Conservation (phyloP, 2,329 filamentous ascomycete genomes). For the Aspergillus brunneoviolaceus region DNA sequence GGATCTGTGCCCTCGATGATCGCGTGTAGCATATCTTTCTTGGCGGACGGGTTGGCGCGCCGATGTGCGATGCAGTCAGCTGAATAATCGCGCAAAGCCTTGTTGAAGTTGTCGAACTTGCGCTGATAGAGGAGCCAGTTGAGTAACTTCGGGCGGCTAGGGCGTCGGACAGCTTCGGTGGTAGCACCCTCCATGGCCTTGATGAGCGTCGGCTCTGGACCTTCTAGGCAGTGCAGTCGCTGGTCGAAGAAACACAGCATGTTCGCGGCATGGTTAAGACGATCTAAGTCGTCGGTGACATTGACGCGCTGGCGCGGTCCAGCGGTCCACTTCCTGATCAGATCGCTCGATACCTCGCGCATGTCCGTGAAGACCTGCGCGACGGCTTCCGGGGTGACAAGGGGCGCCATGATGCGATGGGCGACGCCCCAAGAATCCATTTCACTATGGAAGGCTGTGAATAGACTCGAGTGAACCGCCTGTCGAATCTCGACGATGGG, state of each 20-base stretch:
- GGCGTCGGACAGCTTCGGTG: constrained; percentile 56
- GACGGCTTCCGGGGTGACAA: constrained; percentile 45
- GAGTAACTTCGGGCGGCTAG: constrained; percentile 52
- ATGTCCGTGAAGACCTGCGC: constrained; percentile 49
- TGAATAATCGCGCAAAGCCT: constrained; percentile 56
- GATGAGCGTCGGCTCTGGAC: constrained; percentile 51
- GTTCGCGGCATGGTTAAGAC: constrained; percentile 54
- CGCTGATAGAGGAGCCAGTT: constrained; percentile 54
- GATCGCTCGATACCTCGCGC: constrained; percentile 50
- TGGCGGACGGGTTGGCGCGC: constrained; percentile 53
- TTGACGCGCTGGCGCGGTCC: constrained; percentile 42
- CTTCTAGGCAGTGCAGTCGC: constrained; percentile 49
- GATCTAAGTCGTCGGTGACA: constrained; percentile 53
- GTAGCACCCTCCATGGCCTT: constrained; percentile 57
- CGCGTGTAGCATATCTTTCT: constrained; percentile 61
- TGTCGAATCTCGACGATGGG: constrained; percentile 58
- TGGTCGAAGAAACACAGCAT: constrained; percentile 55
- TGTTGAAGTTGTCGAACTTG: constrained; percentile 57
- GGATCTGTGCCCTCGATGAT: constrained; percentile 61
- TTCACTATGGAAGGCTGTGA: constrained; percentile 55
- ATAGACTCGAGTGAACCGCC: constrained; percentile 65
- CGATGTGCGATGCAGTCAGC: constrained; percentile 59
- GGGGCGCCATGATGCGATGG: constrained; percentile 49
- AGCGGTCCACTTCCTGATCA: constrained; percentile 53
- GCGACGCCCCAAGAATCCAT: constrained; percentile 64